phyloP scores from a whole-genome alignment of 768 basidiomycete species.

The Tylopilus felleus region DNA sequence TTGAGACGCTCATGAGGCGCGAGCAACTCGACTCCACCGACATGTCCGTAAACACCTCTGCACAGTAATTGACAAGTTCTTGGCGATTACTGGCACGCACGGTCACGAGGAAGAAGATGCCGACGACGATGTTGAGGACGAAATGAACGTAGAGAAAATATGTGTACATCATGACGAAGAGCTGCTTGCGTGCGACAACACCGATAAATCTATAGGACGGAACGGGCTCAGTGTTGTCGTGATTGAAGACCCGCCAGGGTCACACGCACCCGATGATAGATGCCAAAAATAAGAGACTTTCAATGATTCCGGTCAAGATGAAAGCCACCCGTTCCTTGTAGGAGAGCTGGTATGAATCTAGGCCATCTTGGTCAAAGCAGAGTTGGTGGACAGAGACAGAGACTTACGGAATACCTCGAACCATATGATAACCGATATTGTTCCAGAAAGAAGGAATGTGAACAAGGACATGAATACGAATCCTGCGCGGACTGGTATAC shows the following conservation, averaged over 20 bases:
- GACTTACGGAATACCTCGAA: conserved; percentile 57
- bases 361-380: background rate
- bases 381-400: background rate
- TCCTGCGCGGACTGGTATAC: conserved; percentile 59
- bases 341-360: conserved; percentile 34
- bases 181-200: conserved; percentile 58
- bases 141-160: conserved; percentile 58
- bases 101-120: conserved; percentile 48
- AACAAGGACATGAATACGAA: conserved; percentile 54
- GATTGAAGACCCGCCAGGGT: background rate
- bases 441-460: conserved; percentile 51
- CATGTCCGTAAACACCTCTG: conserved; percentile 39
- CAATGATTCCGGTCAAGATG: conserved; percentile 49
- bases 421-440: conserved; percentile 56
- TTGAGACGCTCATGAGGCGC: conserved; percentile 39
- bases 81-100: conserved; percentile 45
- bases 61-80: conserved; percentile 44
- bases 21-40: conserved; percentile 44
- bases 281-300: conserved; percentile 49
- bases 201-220: conserved; percentile 51
- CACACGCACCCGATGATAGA: conserved; percentile 52
- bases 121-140: conserved; percentile 50
- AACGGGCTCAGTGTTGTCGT: background rate
- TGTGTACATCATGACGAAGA: conserved; percentile 53
- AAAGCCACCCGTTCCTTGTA: conserved; percentile 40